Percentiles rank a stretch among this genome's conserved stretches.
Conservation (phyloP, 179 eudicot genomes). For the Heliamphora pulchella region DNA sequence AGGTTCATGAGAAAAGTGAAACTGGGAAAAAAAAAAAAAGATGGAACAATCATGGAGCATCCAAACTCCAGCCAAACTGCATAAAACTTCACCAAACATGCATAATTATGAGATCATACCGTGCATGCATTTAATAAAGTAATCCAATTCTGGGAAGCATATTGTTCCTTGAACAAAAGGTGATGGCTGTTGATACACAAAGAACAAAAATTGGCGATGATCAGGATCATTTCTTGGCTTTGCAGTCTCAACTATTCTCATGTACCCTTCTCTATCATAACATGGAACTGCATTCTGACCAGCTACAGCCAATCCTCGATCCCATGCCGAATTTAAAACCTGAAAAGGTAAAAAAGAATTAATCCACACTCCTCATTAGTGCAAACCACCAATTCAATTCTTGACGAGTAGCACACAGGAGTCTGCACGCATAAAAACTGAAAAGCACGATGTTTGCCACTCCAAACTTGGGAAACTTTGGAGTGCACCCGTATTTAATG, state of each 20-base stretch:
- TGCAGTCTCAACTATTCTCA: constrained; percentile 44
- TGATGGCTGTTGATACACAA: constrained; percentile 45
- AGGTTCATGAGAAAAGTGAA: not conserved
- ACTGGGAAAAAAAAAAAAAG: not conserved
- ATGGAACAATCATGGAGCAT: not conserved
- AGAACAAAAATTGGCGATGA: constrained; percentile 37
- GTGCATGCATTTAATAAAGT: constrained; percentile 57
- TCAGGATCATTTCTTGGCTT: constrained; percentile 69
- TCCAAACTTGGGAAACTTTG: not conserved
- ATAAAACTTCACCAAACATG: not conserved
- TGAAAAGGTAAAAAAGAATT: constrained; percentile 16
- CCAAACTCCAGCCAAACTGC: not conserved
- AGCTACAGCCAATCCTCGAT: constrained; percentile 43
- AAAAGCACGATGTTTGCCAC: not conserved
- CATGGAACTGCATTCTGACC: constrained; percentile 58
- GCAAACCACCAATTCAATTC: too few relatives aligned
- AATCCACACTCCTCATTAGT: not conserved
- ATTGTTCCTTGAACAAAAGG: constrained; percentile 39
- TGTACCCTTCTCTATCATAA: constrained; percentile 51
- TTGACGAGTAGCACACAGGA: too few relatives aligned
- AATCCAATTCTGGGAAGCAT: constrained; percentile 46
- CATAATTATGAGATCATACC: constrained; percentile 27
- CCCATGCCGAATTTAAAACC: constrained; percentile 65
- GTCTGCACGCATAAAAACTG: not conserved
- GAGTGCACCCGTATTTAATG: not conserved